Evolutionary conservation across 768 basidiomycete genomes (phyloP), one percentile per base, ranked within the genome.

Genomic region (Multifurca ochricompacta): DNA sequence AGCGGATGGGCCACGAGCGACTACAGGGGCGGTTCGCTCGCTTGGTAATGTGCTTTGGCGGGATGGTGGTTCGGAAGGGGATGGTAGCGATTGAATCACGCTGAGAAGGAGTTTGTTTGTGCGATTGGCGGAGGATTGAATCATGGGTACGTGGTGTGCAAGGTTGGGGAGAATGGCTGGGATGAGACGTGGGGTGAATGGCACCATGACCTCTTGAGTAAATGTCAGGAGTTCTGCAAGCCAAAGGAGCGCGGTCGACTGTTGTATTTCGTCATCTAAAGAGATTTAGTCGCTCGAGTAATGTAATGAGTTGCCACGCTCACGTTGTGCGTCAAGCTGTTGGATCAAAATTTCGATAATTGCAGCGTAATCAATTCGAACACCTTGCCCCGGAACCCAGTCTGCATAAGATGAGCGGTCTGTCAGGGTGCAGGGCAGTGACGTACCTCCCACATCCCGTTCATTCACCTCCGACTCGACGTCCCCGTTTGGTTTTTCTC

Each of bases 371-470:
- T 98, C 88, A 55, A 99, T 84, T 52, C 76, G 78, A 10, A 98
- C 92, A 0, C 92, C 94, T 71, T 97, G 91, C 3, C 95, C 96
- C 16, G 93, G 94, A 25, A 87, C 72, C 91, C 91, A 97, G 35
- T 81, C 87, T 90, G 59, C 40, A 36, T 4, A 21, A 45, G 51
- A 3, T 35, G 36, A 55, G 51, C 27, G n/a, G 34, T 23, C 19
- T 35, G 43, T 6, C 7, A 18, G 18, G 53, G 65, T 11, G 2
- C 11, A 28, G 6, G 9, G 8, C 8, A 6, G 31, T 27, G 16
- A 42, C 58, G 8, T 13, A 59, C 58, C 54, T 57, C 89, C 89
- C 19, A 77, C 76, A 58, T 82, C 81, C 36, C 81, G 74, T 48
- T 79, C 72, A 54, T 83, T 80, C 43, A 69, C 61, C 35, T 82